Evolutionary conservation across 805 yeast species (phyloP), one percentile per base, ranked within the genome.

Genomic region (Hanseniaspora mollemarum): DNA sequence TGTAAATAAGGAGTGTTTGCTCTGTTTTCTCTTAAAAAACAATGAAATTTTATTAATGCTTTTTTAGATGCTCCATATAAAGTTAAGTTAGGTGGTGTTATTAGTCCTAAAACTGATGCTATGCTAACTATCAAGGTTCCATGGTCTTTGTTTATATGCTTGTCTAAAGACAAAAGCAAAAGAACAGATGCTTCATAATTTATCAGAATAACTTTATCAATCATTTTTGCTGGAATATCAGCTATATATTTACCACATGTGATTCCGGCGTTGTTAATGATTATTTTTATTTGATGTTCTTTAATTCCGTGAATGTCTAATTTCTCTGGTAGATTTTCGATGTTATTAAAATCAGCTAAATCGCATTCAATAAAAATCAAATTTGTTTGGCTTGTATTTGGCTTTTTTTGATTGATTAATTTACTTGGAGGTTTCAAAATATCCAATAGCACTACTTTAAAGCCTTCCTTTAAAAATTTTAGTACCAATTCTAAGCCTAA

Each of bases 51-150:
- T 48, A 90, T 77, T 26, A 86, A 65, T 0, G 94, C 96, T 0
- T 94, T 81, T 62, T 90, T 90, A 15, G 94, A 76, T 0, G 96
- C 95, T 0, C 95, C 95, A 60, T 90, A 90, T 0, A 83, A 83
- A 50, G 78, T 69, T 52, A 86, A 70, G 21, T 82, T 71, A 9
- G 94, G 88, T 0, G 96, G 96, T 0, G 92, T 74, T 71, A 84
- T 73, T 55, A 81, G 80, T 0, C 96, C 96, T 50, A 90, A 68
- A 0, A 85, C 87, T 0, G 95, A 86, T 0, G 94, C 86, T 36
- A 90, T 70, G 2, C 87, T 84, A 29, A 88, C 78, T 19, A 90
- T 72, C 61, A 79, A 83, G 0, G 96, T 96, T 4, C 32, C 19
- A 9, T 31, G 19, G 5, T 38, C 39, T 31, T 28, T 22, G 15